phyloP scores from a whole-genome alignment of 345 rosid species.

The Xanthoceras sorbifolium region DNA sequence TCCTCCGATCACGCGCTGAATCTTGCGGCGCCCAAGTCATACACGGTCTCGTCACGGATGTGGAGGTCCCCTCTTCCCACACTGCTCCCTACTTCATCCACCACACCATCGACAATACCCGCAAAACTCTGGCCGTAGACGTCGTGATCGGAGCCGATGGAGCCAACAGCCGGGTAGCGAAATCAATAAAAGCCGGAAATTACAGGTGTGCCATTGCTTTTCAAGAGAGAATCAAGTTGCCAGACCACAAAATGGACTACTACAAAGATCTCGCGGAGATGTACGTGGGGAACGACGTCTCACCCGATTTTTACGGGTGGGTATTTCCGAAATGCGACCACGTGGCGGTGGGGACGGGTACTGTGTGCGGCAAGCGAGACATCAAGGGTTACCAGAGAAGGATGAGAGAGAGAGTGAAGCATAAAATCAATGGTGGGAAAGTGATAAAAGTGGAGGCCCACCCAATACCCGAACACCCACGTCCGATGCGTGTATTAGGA shows the following conservation, averaged over 20 bases:
- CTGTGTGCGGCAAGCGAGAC: constrained; percentile 40
- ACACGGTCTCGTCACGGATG: constrained; percentile 52
- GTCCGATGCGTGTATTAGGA: constrained; percentile 48
- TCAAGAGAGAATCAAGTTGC: constrained; percentile 63
- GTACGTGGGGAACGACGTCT: constrained; percentile 72
- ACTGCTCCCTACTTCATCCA: constrained; percentile 53
- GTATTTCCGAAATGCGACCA: constrained; percentile 80
- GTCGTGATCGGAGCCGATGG: constrained; percentile 67
- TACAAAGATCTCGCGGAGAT: constrained; percentile 67
- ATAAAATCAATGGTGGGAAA: constrained; percentile 53
- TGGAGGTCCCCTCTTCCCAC: constrained; percentile 46
- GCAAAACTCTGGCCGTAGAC: constrained; percentile 48
- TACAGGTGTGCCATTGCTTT: constrained; percentile 68
- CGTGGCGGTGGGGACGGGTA: constrained; percentile 76
- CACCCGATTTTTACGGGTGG: constrained; percentile 79
- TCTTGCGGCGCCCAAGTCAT: constrained; percentile 52
- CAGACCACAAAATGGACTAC: constrained; percentile 63
- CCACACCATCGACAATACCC: constrained; percentile 39
- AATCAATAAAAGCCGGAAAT: constrained; percentile 51
- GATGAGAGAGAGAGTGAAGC: constrained; percentile 43
- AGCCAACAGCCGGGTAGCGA: constrained; percentile 66
- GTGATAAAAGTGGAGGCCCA: constrained; percentile 75
- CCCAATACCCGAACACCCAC: constrained; percentile 78
- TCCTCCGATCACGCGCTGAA: constrained; percentile 60
- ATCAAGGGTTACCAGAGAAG: constrained; percentile 53